Base-by-base conservation (phyloP, 2,329 filamentous ascomycete genomes). In the Ceratocystis diversiconidia region DNA sequence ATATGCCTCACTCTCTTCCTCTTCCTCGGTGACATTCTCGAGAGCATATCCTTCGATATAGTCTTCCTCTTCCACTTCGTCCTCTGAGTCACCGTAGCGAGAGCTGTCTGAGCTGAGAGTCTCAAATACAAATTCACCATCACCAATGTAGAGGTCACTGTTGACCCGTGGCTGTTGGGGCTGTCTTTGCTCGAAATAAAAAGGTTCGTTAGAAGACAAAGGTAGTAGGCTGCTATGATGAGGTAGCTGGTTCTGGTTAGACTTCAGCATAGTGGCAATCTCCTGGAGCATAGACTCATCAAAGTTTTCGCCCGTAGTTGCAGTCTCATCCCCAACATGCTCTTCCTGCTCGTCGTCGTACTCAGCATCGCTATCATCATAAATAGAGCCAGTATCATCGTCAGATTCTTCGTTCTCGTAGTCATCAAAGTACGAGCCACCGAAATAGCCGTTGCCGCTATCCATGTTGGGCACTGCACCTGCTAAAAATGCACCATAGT, bases 281-380 rank as follows among this genome's bases (percentile, higher is more conserved):
- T 86, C 83, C 81, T 82, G 85, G 30, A 86, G 74, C 0, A 82
- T 85, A 8, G 75, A 79, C 73, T 86, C 83, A 68, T 85, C 83
- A 68, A 85, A 85, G 25, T 77, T 79, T 62, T 82, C 80, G 46
- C 79, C 80, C 59, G 76, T 77, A 52, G 72, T 72, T 48, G 75
- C 72, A 32, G 73, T 73, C 19, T 73, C 72, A 65, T 72, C 71
- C 69, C 71, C 70, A 36, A 74, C 71, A 15, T 72, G 72, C 43
- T 74, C 72, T 55, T 74, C 72, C 1, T 73, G 71, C 19, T 74
- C 74, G 25, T 72, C 71, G 5, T 73, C 73, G 70, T 71, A 69
- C n/a, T 59, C 55, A 17, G 22, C 15, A 15, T 59, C 55, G 25
- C 55, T 59, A 67, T 69, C 67, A 48, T 70, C 69, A 19, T 68